Conservation (phyloP, 2,329 filamentous ascomycete species). For the Claviceps purpurea region DNA sequence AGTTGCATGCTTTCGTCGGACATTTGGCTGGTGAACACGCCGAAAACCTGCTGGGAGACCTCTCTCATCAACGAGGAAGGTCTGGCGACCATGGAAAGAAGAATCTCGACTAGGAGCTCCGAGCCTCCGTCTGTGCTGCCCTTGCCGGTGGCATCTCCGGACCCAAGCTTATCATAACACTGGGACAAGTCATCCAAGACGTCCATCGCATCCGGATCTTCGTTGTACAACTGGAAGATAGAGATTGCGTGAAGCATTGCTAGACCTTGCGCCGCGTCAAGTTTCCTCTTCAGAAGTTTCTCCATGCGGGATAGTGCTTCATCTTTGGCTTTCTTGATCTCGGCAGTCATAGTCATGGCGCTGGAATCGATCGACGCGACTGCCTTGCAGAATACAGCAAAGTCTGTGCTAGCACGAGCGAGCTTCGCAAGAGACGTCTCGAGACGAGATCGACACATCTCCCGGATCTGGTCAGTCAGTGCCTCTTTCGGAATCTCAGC, state of each 20-base stretch:
- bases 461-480: conserved; percentile 38
- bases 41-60: conserved; percentile 78
- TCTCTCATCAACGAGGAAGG: conserved; percentile 75
- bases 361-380: conserved; percentile 39
- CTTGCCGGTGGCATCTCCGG: conserved; percentile 29
- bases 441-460: conserved; percentile 42
- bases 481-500: conserved; percentile 26
- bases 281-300: conserved; percentile 33
- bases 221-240: conserved; percentile 79
- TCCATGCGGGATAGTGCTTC: conserved; percentile 39
- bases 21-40: conserved; percentile 64
- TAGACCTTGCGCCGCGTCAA: conserved; percentile 45
- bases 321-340: conserved; percentile 37
- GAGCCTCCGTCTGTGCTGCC: conserved; percentile 45
- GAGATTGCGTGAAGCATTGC: conserved; percentile 73
- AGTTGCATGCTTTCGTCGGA: conserved; percentile 58
- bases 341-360: conserved; percentile 41
- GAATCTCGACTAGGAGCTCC: conserved; percentile 69
- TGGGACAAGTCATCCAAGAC: conserved; percentile 71
- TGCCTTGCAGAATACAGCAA: conserved; percentile 38
- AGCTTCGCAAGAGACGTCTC: conserved; percentile 45
- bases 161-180: conserved; percentile 55
- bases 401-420: conserved; percentile 38
- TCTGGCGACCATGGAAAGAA: conserved; percentile 80
- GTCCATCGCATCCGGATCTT: conserved; percentile 71